phyloP scores from a whole-genome alignment of 768 basidiomycete genomes.

The Chalciporus chontae region DNA sequence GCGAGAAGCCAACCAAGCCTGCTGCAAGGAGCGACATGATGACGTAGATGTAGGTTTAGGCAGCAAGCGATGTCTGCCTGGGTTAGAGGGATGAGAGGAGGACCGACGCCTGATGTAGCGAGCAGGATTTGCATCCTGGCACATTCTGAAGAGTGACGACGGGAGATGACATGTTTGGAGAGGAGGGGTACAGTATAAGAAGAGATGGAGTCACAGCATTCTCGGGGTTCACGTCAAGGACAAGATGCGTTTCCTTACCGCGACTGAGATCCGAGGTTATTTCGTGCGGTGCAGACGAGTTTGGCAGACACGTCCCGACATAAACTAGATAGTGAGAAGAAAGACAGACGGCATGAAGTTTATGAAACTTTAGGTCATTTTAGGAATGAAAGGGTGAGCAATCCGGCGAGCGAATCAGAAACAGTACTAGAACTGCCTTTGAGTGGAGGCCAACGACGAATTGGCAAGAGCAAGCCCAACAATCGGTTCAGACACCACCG shows the following conservation, averaged over 20 bases:
- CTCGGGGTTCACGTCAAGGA: constrained; percentile 30
- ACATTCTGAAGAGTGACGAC: constrained; percentile 22
- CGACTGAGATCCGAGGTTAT: constrained; percentile 34
- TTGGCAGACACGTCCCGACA: constrained; percentile 33
- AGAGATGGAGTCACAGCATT: constrained; percentile 30
- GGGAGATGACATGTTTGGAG: constrained; percentile 13
- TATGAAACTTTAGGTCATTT: constrained; percentile 34
- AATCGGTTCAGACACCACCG: not conserved
- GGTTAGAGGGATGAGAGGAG: constrained; percentile 6
- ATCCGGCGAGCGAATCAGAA: not conserved
- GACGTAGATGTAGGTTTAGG: constrained; percentile 1
- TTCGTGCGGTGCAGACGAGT: constrained; percentile 29
- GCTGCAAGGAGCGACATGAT: constrained; percentile 26
- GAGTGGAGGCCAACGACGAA: not conserved
- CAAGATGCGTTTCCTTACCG: constrained; percentile 12
- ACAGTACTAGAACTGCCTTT: constrained; percentile 7
- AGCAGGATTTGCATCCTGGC: constrained; percentile 19
- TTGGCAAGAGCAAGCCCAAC: constrained; percentile 3
- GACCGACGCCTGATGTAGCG: constrained; percentile 20
- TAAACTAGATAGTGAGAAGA: constrained; percentile 23
- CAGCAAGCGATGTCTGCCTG: not conserved
- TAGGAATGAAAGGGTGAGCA: constrained; percentile 27
- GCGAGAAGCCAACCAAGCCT: constrained; percentile 61
- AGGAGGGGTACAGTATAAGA: constrained; percentile 34
- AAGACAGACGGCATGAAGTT: constrained; percentile 9